phyloP scores from a whole-genome alignment of 805 yeast genomes.

The Komagataella mondaviorum region DNA sequence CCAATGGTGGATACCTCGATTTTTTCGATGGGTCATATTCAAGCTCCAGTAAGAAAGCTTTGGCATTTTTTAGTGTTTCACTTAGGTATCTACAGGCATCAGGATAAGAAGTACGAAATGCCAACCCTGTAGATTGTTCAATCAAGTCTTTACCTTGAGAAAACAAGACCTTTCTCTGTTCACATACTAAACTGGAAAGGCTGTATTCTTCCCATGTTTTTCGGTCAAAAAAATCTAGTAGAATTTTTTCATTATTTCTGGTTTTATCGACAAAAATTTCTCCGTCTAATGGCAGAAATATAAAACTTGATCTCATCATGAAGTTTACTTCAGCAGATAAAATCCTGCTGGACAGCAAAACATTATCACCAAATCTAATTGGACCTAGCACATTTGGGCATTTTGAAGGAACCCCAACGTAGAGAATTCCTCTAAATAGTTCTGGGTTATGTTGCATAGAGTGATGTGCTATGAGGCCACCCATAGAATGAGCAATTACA shows the following conservation, averaged over 20 bases:
- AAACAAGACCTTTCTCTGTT: slow-evolving; percentile 14
- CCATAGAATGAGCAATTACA: slow-evolving; percentile 89
- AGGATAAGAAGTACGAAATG: slow-evolving; percentile 25
- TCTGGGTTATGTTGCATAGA: slow-evolving; percentile 58
- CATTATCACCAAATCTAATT: slow-evolving; percentile 66
- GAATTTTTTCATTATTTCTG: slow-evolving; percentile 38
- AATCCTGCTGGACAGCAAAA: slow-evolving; percentile 58
- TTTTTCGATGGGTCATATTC: slow-evolving; percentile 33
- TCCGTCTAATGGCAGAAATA: slow-evolving; percentile 68
- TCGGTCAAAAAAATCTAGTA: slow-evolving; percentile 68
- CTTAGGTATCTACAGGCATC: slow-evolving; percentile 54
- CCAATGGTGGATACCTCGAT: slow-evolving; percentile 65
- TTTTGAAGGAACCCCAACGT: slow-evolving; percentile 75
- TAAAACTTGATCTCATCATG: slow-evolving; percentile 76
- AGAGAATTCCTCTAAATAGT: slow-evolving; percentile 60
- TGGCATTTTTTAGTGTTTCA: slow-evolving; percentile 47
- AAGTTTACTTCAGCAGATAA: slow-evolving; percentile 74
- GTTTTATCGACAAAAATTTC: slow-evolving; percentile 53
- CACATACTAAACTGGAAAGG: slow-evolving; percentile 59
- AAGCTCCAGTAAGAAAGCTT: slow-evolving; percentile 41
- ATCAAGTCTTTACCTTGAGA: not conserved
- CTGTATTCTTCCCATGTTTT: slow-evolving; percentile 69
- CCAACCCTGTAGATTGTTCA: not conserved
- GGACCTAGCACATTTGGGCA: slow-evolving; percentile 86
- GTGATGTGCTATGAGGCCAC: slow-evolving; percentile 77